Conservation (phyloP, 139 green algal species). For the Dunaliella primolecta region DNA sequence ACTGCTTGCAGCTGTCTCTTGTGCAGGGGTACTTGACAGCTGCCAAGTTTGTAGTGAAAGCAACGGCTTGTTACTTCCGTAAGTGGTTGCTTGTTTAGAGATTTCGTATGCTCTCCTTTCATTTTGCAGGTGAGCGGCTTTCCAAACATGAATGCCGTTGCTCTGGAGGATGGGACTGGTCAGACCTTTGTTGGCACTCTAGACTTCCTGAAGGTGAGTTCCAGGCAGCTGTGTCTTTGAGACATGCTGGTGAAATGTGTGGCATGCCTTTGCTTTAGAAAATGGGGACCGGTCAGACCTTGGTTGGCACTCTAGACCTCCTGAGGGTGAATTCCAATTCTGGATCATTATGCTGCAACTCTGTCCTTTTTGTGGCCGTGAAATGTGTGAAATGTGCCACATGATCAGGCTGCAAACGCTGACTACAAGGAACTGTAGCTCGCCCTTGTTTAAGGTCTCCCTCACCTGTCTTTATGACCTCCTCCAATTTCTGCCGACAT, state of each 20-base stretch:
- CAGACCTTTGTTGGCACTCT: slow-evolving; percentile 46
- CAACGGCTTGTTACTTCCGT: too few species aligned
- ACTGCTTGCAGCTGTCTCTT: too few species aligned
- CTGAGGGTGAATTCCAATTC: background rate
- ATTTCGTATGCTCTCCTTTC: too few species aligned
- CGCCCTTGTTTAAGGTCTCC: too few species aligned
- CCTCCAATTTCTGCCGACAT: background rate
- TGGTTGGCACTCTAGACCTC: background rate
- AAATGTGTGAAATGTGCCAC: too few species aligned
- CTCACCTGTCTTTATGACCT: background rate
- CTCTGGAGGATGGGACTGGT: slow-evolving; percentile 58
- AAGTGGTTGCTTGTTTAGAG: too few species aligned
- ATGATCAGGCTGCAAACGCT: too few species aligned
- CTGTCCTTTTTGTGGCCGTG: too few species aligned
- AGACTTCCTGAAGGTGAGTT: slow-evolving; percentile 57
- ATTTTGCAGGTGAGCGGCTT: slow-evolving; percentile 61
- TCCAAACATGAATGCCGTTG: slow-evolving; percentile 74
- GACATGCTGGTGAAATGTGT: background rate
- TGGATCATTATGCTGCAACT: too few species aligned
- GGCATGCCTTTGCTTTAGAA: background rate
- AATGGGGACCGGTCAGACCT: background rate
- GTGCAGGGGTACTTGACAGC: too few species aligned
- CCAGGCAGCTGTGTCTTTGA: background rate
- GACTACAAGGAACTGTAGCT: too few species aligned
- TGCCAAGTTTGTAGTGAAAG: too few species aligned